These are phyloP conservation scores for Tardiomyces digboiensis DNA, from an alignment of 1,139 yeast species.

Conservation along the genomic window DNA sequence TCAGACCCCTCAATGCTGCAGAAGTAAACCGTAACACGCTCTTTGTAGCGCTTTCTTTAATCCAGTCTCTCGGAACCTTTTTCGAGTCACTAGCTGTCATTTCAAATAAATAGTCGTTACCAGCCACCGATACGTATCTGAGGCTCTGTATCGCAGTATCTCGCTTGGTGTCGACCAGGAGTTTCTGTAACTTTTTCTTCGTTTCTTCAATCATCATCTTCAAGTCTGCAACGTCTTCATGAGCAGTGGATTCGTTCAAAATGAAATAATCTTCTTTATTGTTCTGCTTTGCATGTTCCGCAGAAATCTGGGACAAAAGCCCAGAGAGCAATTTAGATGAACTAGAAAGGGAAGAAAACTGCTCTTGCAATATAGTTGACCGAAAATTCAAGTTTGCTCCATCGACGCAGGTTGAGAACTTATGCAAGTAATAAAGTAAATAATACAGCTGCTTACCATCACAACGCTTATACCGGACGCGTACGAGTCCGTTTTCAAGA, in stretches of 20 bases:
- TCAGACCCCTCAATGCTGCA: slow-evolving; percentile 29
- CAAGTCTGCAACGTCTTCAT: slow-evolving; percentile 31
- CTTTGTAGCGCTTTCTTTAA: slow-evolving; percentile 63
- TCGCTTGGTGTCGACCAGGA: slow-evolving; percentile 37
- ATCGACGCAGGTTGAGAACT: slow-evolving; percentile 14
- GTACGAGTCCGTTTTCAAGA: slow-evolving; percentile 55
- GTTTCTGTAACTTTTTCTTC: slow-evolving; percentile 38
- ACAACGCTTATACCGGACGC: slow-evolving; percentile 53
- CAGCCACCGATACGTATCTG: slow-evolving; percentile 45
- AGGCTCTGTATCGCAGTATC: slow-evolving; percentile 49
- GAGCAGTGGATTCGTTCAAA: slow-evolving; percentile 23
- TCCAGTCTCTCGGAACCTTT: slow-evolving; percentile 63
- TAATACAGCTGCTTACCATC: slow-evolving; percentile 57
- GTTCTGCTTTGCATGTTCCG: slow-evolving; percentile 45
- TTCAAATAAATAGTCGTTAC: slow-evolving; percentile 55
- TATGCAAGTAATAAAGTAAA: slow-evolving; percentile 35
- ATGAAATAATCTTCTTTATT: slow-evolving; percentile 29
- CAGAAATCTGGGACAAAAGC: slow-evolving; percentile 46
- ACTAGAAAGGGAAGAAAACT: slow-evolving; percentile 15
- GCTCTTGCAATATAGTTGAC: slow-evolving; percentile 19
- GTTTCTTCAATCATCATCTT: slow-evolving; percentile 15
- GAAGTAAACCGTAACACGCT: slow-evolving; percentile 56
- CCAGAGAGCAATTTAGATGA: slow-evolving; percentile 11
- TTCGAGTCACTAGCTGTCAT: slow-evolving; percentile 51
- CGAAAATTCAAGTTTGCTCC: slow-evolving; percentile 16